Percentiles rank a stretch among this genome's conserved stretches.
Evolutionary conservation across 176 grass and related monocot genomes (phyloP).

Genomic region (Bromus sterilis): DNA sequence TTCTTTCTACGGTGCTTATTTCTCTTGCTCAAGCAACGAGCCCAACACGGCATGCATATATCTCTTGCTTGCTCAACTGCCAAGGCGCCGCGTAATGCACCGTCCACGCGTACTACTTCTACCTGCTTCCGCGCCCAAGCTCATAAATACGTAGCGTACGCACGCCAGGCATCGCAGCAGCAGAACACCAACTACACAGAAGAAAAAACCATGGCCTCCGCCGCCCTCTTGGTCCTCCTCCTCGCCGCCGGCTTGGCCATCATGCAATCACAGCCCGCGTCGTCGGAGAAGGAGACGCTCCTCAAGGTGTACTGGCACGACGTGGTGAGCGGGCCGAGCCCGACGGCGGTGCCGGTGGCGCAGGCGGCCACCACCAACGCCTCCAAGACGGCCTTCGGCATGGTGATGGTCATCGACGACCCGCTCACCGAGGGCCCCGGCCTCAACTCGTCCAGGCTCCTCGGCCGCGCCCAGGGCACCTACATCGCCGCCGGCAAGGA

Average conservation of each 20-base stretch:
- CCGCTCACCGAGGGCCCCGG: not conserved
- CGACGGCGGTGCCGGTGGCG: slow-evolving; percentile 41
- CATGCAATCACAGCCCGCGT: not conserved
- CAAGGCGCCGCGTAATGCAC: no score
- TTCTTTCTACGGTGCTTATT: no score
- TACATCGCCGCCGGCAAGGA: not conserved
- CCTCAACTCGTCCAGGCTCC: not conserved
- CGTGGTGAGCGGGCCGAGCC: slow-evolving; percentile 37
- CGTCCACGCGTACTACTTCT: no score
- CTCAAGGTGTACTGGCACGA: slow-evolving; percentile 67
- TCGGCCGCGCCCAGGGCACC: not conserved
- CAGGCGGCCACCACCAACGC: not conserved
- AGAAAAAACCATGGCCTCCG: not conserved
- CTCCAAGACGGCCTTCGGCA: not conserved
- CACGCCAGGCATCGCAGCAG: no score
- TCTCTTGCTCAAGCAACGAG: no score
- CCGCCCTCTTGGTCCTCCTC: not conserved
- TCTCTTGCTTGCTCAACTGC: no score
- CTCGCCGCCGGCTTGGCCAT: not conserved
- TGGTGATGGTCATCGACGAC: not conserved
- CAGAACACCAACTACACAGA: no score
- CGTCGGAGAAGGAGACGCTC: slow-evolving; percentile 13
- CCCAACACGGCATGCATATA: no score
- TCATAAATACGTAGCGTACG: no score
- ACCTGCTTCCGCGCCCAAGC: no score